Evolutionary conservation across 768 basidiomycete species (phyloP), one percentile per base, ranked within the genome.

Genomic region (Leccinum imitatum): DNA sequence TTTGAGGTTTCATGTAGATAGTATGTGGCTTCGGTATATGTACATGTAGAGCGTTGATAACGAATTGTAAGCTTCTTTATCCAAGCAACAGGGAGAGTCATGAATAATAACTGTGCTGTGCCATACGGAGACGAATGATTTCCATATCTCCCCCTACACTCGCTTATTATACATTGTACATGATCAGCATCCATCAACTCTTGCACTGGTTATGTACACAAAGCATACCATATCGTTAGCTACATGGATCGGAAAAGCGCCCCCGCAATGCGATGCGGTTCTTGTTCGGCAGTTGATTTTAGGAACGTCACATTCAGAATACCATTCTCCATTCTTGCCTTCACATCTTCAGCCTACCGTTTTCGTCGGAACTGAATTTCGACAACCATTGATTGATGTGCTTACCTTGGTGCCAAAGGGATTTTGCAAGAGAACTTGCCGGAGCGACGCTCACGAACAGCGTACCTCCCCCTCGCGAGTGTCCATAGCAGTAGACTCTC

Each of bases 401-500:
- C 17, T n/a, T 65, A 80, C 80, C 75, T 81, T 79, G 46, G 77
- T 68, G 21, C 79, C 81, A 41, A 73, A 63, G 21, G 82, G 80
- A 30, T 81, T 67, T 27, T 77, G 75, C 44, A 84, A 14, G 77
- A 72, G 67, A 82, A 79, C 57, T 72, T 77, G 51, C 81, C 80
- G 55, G 62, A 75, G 21, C 73, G 71, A 56, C 80, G 72, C 70
- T 83, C 83, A 23, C 75, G 72, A 19, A 82, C 67, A 19, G 74
- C 74, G 60, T 78, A 81, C 6, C 79, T 63, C 63, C 56, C 78
- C 73, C 4, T 78, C 75, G 41, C 66, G 69, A 17, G 77, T 71
- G 1, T 65, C 23, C 3, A 76, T 71, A 3, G 65, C 39, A 13
- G 72, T 73, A 51, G 64, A 73, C 67, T 84, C 77, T 41, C 80